Conservation (phyloP, 495 filamentous ascomycete genomes). For the Penicillium bovifimosum region DNA sequence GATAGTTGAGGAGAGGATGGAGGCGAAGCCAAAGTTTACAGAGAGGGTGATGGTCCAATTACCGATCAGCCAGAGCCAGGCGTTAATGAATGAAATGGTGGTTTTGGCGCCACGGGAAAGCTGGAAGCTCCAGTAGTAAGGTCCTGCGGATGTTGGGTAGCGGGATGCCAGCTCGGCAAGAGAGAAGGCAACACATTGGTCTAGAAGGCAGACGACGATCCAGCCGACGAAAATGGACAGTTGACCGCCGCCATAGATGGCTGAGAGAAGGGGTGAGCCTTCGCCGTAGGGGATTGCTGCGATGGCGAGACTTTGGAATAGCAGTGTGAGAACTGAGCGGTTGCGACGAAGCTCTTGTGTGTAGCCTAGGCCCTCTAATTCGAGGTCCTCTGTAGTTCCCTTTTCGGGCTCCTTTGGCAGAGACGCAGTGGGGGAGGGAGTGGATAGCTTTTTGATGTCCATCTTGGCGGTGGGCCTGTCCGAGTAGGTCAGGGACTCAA, state of each 20-base stretch:
- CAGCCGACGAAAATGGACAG: conserved; percentile 41
- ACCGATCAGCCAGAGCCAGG: conserved; percentile 62
- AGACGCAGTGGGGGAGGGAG: not conserved
- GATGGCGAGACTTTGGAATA: conserved; percentile 36
- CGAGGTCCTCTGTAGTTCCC: conserved; percentile 13
- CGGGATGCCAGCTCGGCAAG: conserved; percentile 45
- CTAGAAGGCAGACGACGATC: conserved; percentile 36
- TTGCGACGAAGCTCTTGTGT: conserved; percentile 36
- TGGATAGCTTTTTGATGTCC: not conserved
- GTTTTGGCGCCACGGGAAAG: conserved; percentile 25
- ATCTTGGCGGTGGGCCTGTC: not conserved
- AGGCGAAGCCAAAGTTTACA: conserved; percentile 62
- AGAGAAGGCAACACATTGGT: conserved; percentile 38
- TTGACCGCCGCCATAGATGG: conserved; percentile 40
- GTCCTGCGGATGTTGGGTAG: conserved; percentile 46
- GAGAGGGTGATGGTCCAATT: conserved; percentile 67
- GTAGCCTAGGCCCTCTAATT: conserved; percentile 36
- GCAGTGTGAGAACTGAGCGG: conserved; percentile 31
- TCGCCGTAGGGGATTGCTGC: conserved; percentile 45
- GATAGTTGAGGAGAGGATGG: conserved; percentile 52
- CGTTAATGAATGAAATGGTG: conserved; percentile 58
- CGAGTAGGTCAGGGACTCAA: not conserved
- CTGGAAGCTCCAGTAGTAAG: conserved; percentile 49
- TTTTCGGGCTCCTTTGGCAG: conserved; percentile 8
- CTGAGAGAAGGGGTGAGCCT: conserved; percentile 38